Base-by-base conservation (phyloP, 352 stramenopile genomes). In the Phytophthora tubulina region DNA sequence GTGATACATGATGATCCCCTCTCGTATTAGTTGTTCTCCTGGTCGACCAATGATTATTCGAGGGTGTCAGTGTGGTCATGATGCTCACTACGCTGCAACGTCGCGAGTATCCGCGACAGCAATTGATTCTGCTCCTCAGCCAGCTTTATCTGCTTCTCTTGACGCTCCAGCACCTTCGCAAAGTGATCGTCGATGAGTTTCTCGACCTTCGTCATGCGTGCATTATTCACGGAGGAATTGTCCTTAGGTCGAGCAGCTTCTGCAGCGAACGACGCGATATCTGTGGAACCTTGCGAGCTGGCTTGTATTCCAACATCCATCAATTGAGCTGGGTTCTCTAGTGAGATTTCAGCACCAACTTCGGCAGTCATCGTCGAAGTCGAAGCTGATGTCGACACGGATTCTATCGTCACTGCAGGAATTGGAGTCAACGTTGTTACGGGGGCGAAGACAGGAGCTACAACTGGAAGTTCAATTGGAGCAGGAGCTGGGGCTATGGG, bases 141-240 rank as follows among this genome's bases (percentile, higher is more conserved):
- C 13, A 69, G 33, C 31, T 41, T 32, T 4, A 76, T 49, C n/a
- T 76, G 69, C 17, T 54, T 63, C 3, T 70, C 52, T 58, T 73
- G 70, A 5, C 44, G 14, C 30, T 63, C 63, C 11, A 76, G 15
- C 14, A 73, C 41, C 27, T 73, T 35, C 8, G 41, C 57, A 31
- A 76, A 69, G 15, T 58, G 51, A 13, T 58, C 45, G 48, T 73
- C 49, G 7, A 76, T 38, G 38, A 73, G 44, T 51, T 73, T 66
- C 38, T 64, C 51, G 14, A 76, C 50, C 38, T 51, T 69, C 3
- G 48, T 44, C 8, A 66, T 3, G 15, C 39, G 39, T 15, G n/a
- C 33, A 48, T 36, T 30, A 14, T 31, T 14, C 8, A 14, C 11
- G 6, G 6, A 33, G n/a, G 10, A 31, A 31, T 1, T 55, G 5